Evolutionary conservation across 2,329 filamentous ascomycete species (phyloP).

Genomic region (Byssothecium circinans): DNA sequence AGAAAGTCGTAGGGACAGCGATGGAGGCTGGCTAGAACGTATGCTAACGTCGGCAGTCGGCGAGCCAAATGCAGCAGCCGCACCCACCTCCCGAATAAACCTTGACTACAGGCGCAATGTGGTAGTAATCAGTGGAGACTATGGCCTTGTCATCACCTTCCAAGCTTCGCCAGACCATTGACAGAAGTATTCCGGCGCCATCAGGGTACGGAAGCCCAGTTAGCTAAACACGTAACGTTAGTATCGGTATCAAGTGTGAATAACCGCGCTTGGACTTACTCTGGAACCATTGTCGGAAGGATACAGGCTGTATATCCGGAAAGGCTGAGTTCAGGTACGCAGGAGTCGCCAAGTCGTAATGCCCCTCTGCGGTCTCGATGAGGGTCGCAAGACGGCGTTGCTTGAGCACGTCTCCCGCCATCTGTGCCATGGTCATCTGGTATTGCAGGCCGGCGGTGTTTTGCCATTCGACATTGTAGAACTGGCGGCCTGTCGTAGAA

Average conservation of each 20-base stretch:
- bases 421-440: slow-evolving; percentile 48
- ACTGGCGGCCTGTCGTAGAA: slow-evolving; percentile 26
- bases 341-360: slow-evolving; percentile 64
- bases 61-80: too few species aligned
- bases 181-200: background rate
- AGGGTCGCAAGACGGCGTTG: slow-evolving; percentile 59
- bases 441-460: slow-evolving; percentile 54
- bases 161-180: background rate
- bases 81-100: too few species aligned
- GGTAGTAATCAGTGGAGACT: too few species aligned
- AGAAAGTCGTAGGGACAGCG: background rate
- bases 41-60: too few species aligned
- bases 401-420: slow-evolving; percentile 33
- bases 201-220: slow-evolving; percentile 40
- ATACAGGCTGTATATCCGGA: slow-evolving; percentile 39
- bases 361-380: slow-evolving; percentile 67
- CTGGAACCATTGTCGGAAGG: slow-evolving; percentile 46
- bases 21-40: background rate
- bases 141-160: too few species aligned
- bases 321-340: slow-evolving; percentile 58
- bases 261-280: slow-evolving; percentile 4
- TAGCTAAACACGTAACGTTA: slow-evolving; percentile 11
- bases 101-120: too few species aligned
- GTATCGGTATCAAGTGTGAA: background rate
- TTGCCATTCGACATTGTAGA: slow-evolving; percentile 46